Percentiles rank a stretch among this genome's conserved stretches.
These are phyloP conservation scores for Trametes meyenii DNA, from an alignment of 768 basidiomycete genomes.

Conservation along the genomic window DNA sequence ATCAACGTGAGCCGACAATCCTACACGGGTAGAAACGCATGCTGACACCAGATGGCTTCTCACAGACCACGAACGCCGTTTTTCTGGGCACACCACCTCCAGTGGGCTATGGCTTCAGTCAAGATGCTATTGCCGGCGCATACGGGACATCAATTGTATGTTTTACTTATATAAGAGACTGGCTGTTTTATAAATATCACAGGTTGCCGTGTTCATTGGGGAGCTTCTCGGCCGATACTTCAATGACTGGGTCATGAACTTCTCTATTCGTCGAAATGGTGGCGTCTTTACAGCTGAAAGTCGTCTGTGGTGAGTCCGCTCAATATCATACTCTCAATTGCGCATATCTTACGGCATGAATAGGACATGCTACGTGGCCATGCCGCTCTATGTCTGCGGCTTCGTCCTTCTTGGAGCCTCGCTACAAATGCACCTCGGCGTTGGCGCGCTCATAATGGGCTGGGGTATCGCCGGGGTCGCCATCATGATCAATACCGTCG, in stretches of 20 bases:
- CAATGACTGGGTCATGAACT: conserved; percentile 53
- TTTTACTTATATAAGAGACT: background rate
- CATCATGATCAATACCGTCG: conserved; percentile 63
- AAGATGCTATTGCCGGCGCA: conserved; percentile 52
- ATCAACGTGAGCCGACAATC: conserved; percentile 47
- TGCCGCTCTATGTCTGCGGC: conserved; percentile 63
- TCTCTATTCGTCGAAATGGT: conserved; percentile 46
- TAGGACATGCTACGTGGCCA: conserved; percentile 57
- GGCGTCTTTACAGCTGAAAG: conserved; percentile 59
- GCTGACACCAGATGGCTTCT: background rate
- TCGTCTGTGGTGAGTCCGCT: conserved; percentile 46
- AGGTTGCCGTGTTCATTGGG: conserved; percentile 54
- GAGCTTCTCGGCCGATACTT: conserved; percentile 53
- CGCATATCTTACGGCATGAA: no score
- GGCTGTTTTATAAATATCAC: background rate
- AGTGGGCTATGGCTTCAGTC: conserved; percentile 53
- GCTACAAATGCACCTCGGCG: conserved; percentile 53
- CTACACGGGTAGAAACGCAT: background rate
- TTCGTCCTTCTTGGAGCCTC: conserved; percentile 60
- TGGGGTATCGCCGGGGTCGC: conserved; percentile 66
- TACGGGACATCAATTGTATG: conserved; percentile 62
- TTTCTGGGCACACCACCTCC: conserved; percentile 61
- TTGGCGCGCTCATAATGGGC: conserved; percentile 62
- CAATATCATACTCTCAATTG: no score
- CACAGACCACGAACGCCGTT: conserved; percentile 64